Base-by-base conservation (phyloP, 2,329 filamentous ascomycete species). In the Colletotrichum aenigma region DNA sequence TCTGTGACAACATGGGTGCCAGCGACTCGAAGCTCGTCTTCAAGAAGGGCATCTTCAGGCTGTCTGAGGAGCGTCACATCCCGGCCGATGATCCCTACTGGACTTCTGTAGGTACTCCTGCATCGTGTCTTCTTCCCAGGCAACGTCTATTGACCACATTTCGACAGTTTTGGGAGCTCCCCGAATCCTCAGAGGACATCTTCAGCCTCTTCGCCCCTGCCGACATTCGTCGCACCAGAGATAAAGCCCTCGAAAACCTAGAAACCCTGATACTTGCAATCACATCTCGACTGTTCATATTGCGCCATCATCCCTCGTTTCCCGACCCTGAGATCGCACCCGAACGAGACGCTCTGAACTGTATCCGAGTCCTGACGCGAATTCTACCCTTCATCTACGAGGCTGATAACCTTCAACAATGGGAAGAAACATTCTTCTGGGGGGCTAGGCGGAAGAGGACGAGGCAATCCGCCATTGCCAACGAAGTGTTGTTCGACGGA, bases 11-110 rank as follows among this genome's bases (percentile, higher is more conserved):
- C 72, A 99, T 99, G 97, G 97, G 97, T 86, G 96, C 96, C 83
- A 98, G 96, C 87, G 96, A 98, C 88, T 98, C 96, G 82, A 98
- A 98, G 91, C 93, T 98, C 83, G 95, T 96, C 83, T 98, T 99
- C 91, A 98, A 98, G 87, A 95, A 98, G 87, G 96, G 96, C 86
- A 98, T 98, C 88, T 98, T 98, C 88, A 93, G 94, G 83, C 92
- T 99, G 75, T 97, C 96, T n/a, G 96, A 98, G 84, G 94, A 98
- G 84, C 93, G 93, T 79, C 90, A 94, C 83, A 98, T 98, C 82
- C 90, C 95, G 76, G 92, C 95, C 72, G 94, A 97, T 85, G 95
- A 98, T 87, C 89, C 92, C 21, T 98, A 98, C 87, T 99, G 97
- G 97, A 93, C 94, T 78, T 95, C 95, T 84, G 96, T 97, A 86